Evolutionary conservation across 176 grass and related monocot species (phyloP).

Genomic region (Cymbopogon citratus): DNA sequence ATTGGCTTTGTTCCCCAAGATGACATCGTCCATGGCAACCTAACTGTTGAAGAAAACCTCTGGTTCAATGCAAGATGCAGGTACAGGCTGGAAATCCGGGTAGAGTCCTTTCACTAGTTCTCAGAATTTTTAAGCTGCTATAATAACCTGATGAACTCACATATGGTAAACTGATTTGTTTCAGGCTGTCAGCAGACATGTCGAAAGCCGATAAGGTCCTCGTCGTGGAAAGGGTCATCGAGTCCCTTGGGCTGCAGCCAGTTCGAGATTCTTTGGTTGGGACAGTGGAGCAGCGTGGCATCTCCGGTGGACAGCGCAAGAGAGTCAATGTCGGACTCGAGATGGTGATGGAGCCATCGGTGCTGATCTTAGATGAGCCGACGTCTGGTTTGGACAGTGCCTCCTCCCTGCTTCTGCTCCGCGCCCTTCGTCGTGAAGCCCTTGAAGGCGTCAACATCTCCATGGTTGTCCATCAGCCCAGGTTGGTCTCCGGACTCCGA

Average conservation of each 20-base stretch:
- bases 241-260: conserved; percentile 79
- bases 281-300: conserved; percentile 80
- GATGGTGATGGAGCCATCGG: conserved; percentile 97
- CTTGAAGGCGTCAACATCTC: conserved; percentile 94
- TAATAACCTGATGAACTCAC: not conserved
- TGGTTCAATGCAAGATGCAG: too few relatives aligned
- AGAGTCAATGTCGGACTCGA: conserved; percentile 93
- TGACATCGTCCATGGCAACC: too few relatives aligned
- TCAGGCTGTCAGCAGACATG: conserved; percentile 84
- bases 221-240: conserved; percentile 92
- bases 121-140: not conserved
- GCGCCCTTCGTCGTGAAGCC: conserved; percentile 82
- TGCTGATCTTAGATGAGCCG: conserved; percentile 89
- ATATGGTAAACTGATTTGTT: not conserved
- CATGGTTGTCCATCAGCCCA: conserved; percentile 98
- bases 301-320: conserved; percentile 93
- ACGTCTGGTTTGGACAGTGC: conserved; percentile 95
- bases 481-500: conserved; percentile 38
- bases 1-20: too few relatives aligned
- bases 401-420: conserved; percentile 81
- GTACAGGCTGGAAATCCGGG: too few relatives aligned
- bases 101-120: too few relatives aligned
- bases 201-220: conserved; percentile 94
- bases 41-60: too few relatives aligned
- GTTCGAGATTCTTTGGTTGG: conserved; percentile 85